Base-by-base conservation (phyloP, 2,329 filamentous ascomycete species). In the Fusarium sp. region DNA sequence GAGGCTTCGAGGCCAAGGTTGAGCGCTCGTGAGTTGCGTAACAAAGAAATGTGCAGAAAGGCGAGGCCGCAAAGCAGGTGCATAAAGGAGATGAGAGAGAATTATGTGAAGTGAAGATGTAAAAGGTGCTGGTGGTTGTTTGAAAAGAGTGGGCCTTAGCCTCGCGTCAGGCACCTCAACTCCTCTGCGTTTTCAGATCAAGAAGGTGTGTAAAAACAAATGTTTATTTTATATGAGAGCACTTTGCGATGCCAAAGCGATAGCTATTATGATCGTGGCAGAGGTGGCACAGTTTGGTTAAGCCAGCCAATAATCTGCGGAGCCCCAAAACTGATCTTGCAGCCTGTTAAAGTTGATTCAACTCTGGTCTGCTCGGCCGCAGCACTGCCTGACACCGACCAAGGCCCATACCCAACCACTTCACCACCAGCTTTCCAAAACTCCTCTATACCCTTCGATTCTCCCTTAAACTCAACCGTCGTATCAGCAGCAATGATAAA, bases 21-120 rank as follows among this genome's bases (percentile, higher is more conserved):
- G 14, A 34, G 14, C 14, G 14, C 32, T 34, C 0, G 32, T 34
- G 8, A 0, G 32, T 34, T 34, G 32, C 0, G 14, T 34, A 34
- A 15, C 0, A 34, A 34, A 0, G 14, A 34, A 0, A 15, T 0
- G 0, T 34, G 1, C 3, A 34, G 32, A 15, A 34, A 34, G 32
- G 0, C 0, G 14, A 0, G 32, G 32, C 15, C 15, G 32, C 3
- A 15, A 34, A 34, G 14, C 0, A 34, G 14, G 32, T 34, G 32
- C 32, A 34, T 34, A 34, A 34, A 34, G 32, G 15, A 34, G 15
- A 34, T 17, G 32, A 34, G 32, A 34, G 32, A 17, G 14, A 34
- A 34, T 34, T 34, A 34, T 34, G 8, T 34, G 8, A 34, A 34
- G 14, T 34, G 32, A 34, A 8, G 32, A 34, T 34, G 32, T 34